Percentiles rank a stretch among this genome's conserved stretches.
phyloP scores from a whole-genome alignment of 495 filamentous ascomycete species.

The Lophiotrema nucula region DNA sequence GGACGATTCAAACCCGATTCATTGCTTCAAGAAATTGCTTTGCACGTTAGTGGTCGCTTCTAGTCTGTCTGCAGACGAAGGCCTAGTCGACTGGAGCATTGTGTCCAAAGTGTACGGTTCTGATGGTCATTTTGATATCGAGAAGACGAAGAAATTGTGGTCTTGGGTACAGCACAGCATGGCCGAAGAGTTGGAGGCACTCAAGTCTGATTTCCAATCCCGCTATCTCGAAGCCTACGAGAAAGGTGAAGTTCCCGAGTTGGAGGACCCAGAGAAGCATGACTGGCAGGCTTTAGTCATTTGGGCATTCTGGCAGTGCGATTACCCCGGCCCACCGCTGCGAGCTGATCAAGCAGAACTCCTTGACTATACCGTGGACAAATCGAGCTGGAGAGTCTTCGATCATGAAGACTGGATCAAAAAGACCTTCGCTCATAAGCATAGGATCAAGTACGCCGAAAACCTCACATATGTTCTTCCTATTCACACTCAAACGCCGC shows the following conservation, averaged over 20 bases:
- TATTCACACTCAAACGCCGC: neutral
- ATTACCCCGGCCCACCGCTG: slow-evolving; percentile 30
- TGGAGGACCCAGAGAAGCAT: slow-evolving; percentile 68
- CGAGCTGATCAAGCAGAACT: neutral
- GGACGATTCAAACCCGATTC: neutral
- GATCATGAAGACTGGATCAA: slow-evolving; percentile 11
- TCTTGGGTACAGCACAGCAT: slow-evolving; percentile 56
- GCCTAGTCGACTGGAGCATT: slow-evolving; percentile 70
- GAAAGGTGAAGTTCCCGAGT: slow-evolving; percentile 59
- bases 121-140: slow-evolving; percentile 33
- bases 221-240: slow-evolving; percentile 75
- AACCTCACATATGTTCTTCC: slow-evolving; percentile 5
- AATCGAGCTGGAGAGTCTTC: slow-evolving; percentile 8
- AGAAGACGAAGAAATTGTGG: slow-evolving; percentile 52
- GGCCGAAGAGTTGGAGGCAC: slow-evolving; percentile 60
- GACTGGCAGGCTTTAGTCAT: slow-evolving; percentile 74
- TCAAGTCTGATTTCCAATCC: slow-evolving; percentile 75
- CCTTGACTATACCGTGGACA: slow-evolving; percentile 1
- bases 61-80: slow-evolving; percentile 69
- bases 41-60: slow-evolving; percentile 57
- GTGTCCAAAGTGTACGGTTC: slow-evolving; percentile 62
- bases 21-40: slow-evolving; percentile 17
- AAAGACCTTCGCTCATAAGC: slow-evolving; percentile 22
- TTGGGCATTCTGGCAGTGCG: slow-evolving; percentile 60
- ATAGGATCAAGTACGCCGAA: slow-evolving; percentile 1